Conservation (phyloP, 768 basidiomycete species). For the Trametes punicea region DNA sequence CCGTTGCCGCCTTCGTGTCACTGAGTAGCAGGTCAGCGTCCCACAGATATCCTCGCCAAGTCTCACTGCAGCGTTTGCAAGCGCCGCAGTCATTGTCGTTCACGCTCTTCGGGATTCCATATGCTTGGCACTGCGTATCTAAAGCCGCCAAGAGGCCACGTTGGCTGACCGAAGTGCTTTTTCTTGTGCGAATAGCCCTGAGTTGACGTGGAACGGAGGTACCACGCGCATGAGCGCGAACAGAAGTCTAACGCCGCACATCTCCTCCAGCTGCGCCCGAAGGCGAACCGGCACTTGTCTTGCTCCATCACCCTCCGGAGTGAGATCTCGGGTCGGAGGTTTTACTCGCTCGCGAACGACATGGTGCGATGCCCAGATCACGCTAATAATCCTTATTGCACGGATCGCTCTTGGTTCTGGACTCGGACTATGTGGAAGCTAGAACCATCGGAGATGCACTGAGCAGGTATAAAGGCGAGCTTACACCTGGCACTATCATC, state of each 20-base stretch:
- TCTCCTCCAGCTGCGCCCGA: slow-evolving; percentile 6
- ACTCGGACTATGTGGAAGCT: not conserved
- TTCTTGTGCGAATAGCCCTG: not conserved
- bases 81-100: not conserved
- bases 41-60: not conserved
- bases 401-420: not conserved
- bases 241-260: slow-evolving; percentile 17
- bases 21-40: not conserved
- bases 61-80: too few species aligned
- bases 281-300: not conserved
- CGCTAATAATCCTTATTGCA: not conserved
- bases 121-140: not conserved
- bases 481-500: not conserved
- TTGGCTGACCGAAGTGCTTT: not conserved
- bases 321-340: not conserved
- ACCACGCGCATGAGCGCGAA: slow-evolving; percentile 8
- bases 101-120: not conserved
- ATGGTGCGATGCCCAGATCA: not conserved
- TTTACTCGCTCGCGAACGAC: not conserved
- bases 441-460: too few species aligned
- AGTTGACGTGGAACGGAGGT: not conserved
- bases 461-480: not conserved
- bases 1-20: not conserved
- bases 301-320: not conserved
- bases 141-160: not conserved